A percentile compares a stretch with the other conserved stretches of the same genome.
phyloP scores from a whole-genome alignment of 176 grass and related monocot genomes.

The Oryza brachyantha region DNA sequence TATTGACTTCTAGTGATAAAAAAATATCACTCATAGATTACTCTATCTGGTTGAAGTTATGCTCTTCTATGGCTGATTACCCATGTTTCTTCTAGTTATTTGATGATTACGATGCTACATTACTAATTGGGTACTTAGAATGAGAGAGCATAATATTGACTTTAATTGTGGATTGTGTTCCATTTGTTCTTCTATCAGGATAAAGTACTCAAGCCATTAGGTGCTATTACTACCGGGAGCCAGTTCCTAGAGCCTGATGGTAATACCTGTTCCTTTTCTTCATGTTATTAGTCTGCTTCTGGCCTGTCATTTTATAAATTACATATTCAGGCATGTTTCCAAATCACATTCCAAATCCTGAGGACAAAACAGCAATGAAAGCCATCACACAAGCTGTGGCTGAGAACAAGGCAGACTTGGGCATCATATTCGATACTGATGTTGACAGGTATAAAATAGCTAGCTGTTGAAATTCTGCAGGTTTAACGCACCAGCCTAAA shows the following conservation, averaged over 20 bases:
- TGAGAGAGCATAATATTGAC: neutral
- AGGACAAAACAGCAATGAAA: slow-evolving; percentile 92
- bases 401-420: slow-evolving; percentile 90
- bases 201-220: slow-evolving; percentile 87
- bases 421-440: slow-evolving; percentile 99
- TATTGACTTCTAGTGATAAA: neutral
- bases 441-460: slow-evolving; percentile 76
- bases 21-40: neutral
- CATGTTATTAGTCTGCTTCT: neutral
- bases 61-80: neutral
- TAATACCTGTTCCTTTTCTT: slow-evolving; percentile 43
- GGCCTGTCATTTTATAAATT: slow-evolving; percentile 12
- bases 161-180: slow-evolving; percentile 8
- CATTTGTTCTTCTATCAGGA: slow-evolving; percentile 47
- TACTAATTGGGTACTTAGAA: slow-evolving; percentile 15
- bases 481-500: neutral
- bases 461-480: slow-evolving; percentile 8
- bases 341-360: slow-evolving; percentile 96
- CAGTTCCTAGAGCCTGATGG: slow-evolving; percentile 98
- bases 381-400: slow-evolving; percentile 88
- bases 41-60: neutral
- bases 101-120: neutral
- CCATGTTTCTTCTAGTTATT: too few relatives aligned
- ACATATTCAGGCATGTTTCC: slow-evolving; percentile 77
- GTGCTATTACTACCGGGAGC: slow-evolving; percentile 77